Conservation (phyloP, 2,329 filamentous ascomycete species). For the Madurella mycetomatis region DNA sequence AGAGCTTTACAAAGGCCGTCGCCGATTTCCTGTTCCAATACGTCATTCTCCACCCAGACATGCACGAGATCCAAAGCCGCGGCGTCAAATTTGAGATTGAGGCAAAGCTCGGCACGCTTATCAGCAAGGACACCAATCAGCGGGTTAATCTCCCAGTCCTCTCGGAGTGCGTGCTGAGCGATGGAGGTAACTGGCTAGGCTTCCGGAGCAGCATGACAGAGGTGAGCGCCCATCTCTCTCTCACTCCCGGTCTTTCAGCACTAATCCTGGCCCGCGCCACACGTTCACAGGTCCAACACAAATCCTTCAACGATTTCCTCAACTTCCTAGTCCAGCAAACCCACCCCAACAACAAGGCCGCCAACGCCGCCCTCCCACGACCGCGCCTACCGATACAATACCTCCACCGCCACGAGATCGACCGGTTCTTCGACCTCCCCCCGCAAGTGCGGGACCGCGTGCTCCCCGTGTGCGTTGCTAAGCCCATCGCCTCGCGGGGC, state of each 20-base stretch:
- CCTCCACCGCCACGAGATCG: slow-evolving; percentile 74
- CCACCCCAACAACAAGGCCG: slow-evolving; percentile 46
- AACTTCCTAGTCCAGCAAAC: slow-evolving; percentile 64
- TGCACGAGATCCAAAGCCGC: slow-evolving; percentile 57
- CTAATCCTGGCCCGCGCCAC: background rate
- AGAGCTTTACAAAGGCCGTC: slow-evolving; percentile 70
- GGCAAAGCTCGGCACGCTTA: slow-evolving; percentile 81
- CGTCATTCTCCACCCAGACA: slow-evolving; percentile 63
- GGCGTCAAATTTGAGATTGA: slow-evolving; percentile 85
- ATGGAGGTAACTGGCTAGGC: slow-evolving; percentile 51
- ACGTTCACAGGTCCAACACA: slow-evolving; percentile 65
- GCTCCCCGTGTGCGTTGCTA: slow-evolving; percentile 61
- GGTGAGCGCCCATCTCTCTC: slow-evolving; percentile 48
- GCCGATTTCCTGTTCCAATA: slow-evolving; percentile 75
- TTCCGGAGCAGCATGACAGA: slow-evolving; percentile 91
- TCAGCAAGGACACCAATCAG: slow-evolving; percentile 66
- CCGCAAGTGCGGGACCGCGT: slow-evolving; percentile 48
- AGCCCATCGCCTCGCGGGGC: slow-evolving; percentile 51
- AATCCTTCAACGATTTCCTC: slow-evolving; percentile 75
- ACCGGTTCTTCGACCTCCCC: slow-evolving; percentile 77
- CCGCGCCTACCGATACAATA: slow-evolving; percentile 67
- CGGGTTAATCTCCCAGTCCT: slow-evolving; percentile 63
- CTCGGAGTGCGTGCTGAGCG: slow-evolving; percentile 66
- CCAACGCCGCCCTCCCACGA: slow-evolving; percentile 36
- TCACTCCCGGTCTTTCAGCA: background rate